A percentile compares a stretch with the other conserved stretches of the same genome.
Conservation (phyloP, 108 stramenopile species). For the Nitzschia palea region DNA sequence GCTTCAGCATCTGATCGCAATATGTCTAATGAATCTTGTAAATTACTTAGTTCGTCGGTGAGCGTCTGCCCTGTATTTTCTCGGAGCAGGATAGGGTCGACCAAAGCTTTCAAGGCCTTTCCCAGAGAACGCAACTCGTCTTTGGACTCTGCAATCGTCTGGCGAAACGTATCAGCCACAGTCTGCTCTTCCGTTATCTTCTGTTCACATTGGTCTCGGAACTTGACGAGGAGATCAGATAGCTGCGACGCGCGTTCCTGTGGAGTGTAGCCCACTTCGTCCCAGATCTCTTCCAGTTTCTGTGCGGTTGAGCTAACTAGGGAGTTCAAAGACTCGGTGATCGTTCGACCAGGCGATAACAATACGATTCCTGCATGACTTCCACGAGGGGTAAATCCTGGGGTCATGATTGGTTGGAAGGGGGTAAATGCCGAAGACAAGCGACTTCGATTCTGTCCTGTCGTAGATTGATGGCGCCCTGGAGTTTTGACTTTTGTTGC, state of each 20-base stretch:
- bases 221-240: constrained; percentile 60
- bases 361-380: constrained; percentile 37
- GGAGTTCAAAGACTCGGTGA: constrained; percentile 49
- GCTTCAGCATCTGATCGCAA: constrained; percentile 36
- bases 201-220: constrained; percentile 62
- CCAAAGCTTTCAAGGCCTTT: constrained; percentile 45
- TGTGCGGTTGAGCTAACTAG: constrained; percentile 64
- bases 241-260: constrained; percentile 80
- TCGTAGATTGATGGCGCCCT: background rate
- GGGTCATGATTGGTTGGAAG: constrained; percentile 40
- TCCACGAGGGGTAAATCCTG: constrained; percentile 37
- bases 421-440: constrained; percentile 39
- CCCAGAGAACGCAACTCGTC: constrained; percentile 51
- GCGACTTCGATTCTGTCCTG: constrained; percentile 17
- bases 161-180: constrained; percentile 79
- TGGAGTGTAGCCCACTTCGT: constrained; percentile 77
- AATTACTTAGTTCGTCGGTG: constrained; percentile 61
- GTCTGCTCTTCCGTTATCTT: constrained; percentile 70
- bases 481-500: constrained; percentile 9
- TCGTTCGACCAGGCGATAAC: constrained; percentile 54
- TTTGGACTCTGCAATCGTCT: constrained; percentile 65
- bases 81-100: constrained; percentile 48
- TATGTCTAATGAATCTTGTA: constrained; percentile 59
- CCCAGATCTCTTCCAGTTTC: constrained; percentile 78
- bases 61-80: constrained; percentile 43